Evolutionary conservation across 192 early-diverging fungal species (phyloP).

Genomic region (Chytriomyces sp.): DNA sequence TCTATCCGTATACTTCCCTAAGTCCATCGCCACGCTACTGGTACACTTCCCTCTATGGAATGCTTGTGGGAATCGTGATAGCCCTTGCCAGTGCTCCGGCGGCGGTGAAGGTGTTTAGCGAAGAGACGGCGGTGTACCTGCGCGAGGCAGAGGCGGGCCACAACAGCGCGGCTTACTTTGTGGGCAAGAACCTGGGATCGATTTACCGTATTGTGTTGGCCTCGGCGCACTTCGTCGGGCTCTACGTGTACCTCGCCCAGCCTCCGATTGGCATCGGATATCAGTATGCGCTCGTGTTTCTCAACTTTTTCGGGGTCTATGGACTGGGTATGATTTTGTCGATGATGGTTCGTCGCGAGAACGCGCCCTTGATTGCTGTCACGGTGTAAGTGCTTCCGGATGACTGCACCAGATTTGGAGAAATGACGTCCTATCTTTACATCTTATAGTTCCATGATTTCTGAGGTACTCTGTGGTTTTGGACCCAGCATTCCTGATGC

Average conservation of each 20-base stretch:
- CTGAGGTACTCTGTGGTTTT: constrained; percentile 29
- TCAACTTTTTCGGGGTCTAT: constrained; percentile 38
- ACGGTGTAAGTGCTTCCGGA: constrained; percentile 25
- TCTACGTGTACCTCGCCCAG: constrained; percentile 19
- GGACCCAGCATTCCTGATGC: constrained; percentile 30
- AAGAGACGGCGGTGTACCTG: constrained; percentile 31
- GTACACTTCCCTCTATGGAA: constrained; percentile 21
- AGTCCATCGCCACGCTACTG: constrained; percentile 26
- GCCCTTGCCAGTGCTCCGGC: constrained; percentile 22
- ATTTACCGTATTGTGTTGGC: constrained; percentile 27
- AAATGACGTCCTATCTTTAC: constrained; percentile 21
- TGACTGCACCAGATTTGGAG: constrained; percentile 36
- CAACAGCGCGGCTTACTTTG: constrained; percentile 18
- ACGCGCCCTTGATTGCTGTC: constrained; percentile 37
- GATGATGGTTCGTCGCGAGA: constrained; percentile 34
- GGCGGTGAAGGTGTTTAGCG: constrained; percentile 34
- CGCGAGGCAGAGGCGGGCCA: constrained; percentile 36
- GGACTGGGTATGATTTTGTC: constrained; percentile 34
- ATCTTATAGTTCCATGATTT: constrained; percentile 18
- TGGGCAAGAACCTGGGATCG: constrained; percentile 18
- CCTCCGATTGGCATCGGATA: constrained; percentile 25
- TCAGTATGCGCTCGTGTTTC: constrained; percentile 22
- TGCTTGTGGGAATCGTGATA: constrained; percentile 13
- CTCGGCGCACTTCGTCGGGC: constrained; percentile 28
- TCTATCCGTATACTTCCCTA: constrained; percentile 10